Evolutionary conservation across 768 basidiomycete genomes (phyloP), one percentile per base, ranked within the genome.

Genomic region (Amanita rubescens): DNA sequence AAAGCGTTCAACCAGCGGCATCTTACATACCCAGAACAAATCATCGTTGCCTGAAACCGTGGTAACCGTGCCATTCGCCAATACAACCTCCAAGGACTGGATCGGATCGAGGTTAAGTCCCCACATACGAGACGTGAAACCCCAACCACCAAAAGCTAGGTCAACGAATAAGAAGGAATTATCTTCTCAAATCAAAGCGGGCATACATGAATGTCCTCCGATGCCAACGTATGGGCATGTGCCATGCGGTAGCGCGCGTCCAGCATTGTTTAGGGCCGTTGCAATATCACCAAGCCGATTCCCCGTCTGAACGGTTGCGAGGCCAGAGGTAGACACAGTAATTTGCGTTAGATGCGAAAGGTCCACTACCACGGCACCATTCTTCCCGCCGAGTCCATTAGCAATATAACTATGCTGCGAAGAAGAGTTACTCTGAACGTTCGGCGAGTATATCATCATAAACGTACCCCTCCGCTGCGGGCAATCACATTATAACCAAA

Each of bases 31-130:
- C 69, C 75, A 81, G 62, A 80, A 82, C 0, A 83, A 66, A 51
- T 84, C 77, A 0, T 72, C 44, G 55, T 79, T 66, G 0, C 61
- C 60, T 1, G 72, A 74, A 8, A 75, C 71, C 24, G 69, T 69
- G 1, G 65, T 63, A 17, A 72, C 67, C 0, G 71, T 73, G 14
- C 74, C 75, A 55, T 77, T 71, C 0, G 77, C 75, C n/a, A 77
- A 66, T 8, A 77, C 77, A 1, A 75, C 59, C 24, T 72, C 67
- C 11, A 74, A 62, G 0, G 72, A 69, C 6, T 65, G 51, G 12
- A 80, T 69, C 0, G 66, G 69, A 59, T 83, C 81, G 4, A 79
- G 60, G 0, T 74, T 67, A 3, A 82, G 68, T 2, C 81, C 81
- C 72, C 76, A 80, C 54, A 70, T 66, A 6, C 79, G 65, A 1